Conservation (phyloP, 2,329 filamentous ascomycete genomes). For the Paramyrothecium sp. region DNA sequence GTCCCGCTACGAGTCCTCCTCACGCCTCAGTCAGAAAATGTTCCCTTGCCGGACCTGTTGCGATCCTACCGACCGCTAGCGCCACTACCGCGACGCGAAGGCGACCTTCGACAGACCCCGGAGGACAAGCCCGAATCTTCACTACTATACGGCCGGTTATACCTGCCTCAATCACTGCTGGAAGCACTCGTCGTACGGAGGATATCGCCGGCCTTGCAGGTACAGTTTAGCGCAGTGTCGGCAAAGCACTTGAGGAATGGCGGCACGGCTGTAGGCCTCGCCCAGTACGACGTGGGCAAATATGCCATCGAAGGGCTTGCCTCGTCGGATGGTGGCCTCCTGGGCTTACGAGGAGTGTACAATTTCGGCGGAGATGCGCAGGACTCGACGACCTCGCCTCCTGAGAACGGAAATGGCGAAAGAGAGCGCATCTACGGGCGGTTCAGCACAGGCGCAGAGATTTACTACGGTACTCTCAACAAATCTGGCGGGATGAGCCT, state of each 20-base stretch:
- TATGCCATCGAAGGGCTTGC: constrained; percentile 89
- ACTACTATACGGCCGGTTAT: constrained; percentile 74
- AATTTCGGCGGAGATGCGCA: constrained; percentile 81
- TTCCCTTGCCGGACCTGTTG: constrained; percentile 76
- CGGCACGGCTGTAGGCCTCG: constrained; percentile 69
- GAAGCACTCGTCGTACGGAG: constrained; percentile 83
- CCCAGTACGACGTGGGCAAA: constrained; percentile 81
- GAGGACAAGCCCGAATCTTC: constrained; percentile 43
- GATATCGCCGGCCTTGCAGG: constrained; percentile 72
- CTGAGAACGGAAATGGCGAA: constrained; percentile 29
- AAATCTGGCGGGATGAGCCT: constrained; percentile 91
- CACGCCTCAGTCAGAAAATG: constrained; percentile 66
- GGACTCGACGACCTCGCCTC: constrained; percentile 15
- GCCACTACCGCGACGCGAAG: constrained; percentile 46
- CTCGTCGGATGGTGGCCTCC: constrained; percentile 85
- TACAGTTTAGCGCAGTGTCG: constrained; percentile 79
- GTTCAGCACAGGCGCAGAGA: constrained; percentile 86
- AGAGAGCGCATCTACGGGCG: constrained; percentile 70
- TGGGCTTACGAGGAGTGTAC: constrained; percentile 87
- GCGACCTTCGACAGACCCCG: constrained; percentile 17
- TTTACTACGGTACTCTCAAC: constrained; percentile 94
- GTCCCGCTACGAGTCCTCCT: constrained; percentile 68
- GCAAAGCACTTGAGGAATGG: constrained; percentile 70
- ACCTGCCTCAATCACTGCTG: constrained; percentile 79
- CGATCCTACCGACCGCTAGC: constrained; percentile 79